phyloP scores from a whole-genome alignment of 768 basidiomycete species.

The Nevesoporus exiguus region DNA sequence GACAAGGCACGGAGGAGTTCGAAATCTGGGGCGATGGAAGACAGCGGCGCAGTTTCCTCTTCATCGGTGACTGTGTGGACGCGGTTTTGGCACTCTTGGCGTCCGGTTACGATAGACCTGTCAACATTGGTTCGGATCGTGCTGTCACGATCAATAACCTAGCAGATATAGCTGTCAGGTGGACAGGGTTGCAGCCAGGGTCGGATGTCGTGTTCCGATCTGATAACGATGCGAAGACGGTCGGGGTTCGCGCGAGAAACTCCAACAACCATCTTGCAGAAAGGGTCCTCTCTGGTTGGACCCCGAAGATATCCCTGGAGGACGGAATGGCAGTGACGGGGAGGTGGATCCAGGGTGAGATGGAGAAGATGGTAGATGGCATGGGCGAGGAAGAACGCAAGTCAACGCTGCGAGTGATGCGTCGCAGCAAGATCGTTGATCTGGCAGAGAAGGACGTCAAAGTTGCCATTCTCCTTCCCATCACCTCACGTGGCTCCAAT shows the following conservation, averaged over 20 bases:
- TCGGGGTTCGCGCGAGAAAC: slow-evolving; percentile 50
- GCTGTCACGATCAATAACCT: slow-evolving; percentile 42
- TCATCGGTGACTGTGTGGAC: slow-evolving; percentile 52
- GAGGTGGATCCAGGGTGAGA: slow-evolving; percentile 45
- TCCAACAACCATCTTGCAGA: slow-evolving; percentile 44
- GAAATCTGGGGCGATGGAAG: slow-evolving; percentile 58
- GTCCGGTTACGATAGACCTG: slow-evolving; percentile 33
- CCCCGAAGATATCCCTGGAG: slow-evolving; percentile 37
- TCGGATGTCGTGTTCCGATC: slow-evolving; percentile 28
- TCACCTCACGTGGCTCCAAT: slow-evolving; percentile 47
- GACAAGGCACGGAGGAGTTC: slow-evolving; percentile 21
- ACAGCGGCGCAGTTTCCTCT: slow-evolving; percentile 55
- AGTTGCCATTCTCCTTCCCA: slow-evolving; percentile 55
- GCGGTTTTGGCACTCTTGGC: slow-evolving; percentile 43
- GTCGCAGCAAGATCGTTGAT: slow-evolving; percentile 38
- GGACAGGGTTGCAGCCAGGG: slow-evolving; percentile 28
- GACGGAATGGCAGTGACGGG: slow-evolving; percentile 48
- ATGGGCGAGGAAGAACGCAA: slow-evolving; percentile 9
- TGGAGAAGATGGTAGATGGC: slow-evolving; percentile 21
- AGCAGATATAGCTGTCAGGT: slow-evolving; percentile 37
- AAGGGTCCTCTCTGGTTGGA: slow-evolving; percentile 38
- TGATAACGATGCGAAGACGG: slow-evolving; percentile 28
- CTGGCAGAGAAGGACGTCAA: slow-evolving; percentile 33
- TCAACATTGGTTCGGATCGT: slow-evolving; percentile 53
- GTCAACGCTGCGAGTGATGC: slow-evolving; percentile 22